Percentiles rank a stretch among this genome's conserved stretches.
Conservation (phyloP, 495 filamentous ascomycete genomes). For the Penicillium fimorum region DNA sequence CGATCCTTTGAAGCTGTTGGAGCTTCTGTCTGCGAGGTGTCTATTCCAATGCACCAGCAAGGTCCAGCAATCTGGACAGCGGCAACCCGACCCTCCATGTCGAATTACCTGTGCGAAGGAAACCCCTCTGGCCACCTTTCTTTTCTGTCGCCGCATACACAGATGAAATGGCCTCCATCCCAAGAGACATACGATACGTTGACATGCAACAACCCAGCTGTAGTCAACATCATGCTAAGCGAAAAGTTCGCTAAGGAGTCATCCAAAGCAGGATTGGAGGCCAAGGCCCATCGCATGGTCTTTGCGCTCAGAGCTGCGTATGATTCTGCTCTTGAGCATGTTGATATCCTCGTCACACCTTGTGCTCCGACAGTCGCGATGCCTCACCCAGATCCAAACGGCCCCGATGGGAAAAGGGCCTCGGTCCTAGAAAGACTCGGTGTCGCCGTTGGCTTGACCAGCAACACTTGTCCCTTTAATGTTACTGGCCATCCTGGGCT, state of each 20-base stretch:
- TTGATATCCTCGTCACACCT: slow-evolving; percentile 49
- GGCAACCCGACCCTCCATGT: slow-evolving; percentile 35
- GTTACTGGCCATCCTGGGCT: slow-evolving; percentile 55
- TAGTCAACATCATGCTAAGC: slow-evolving; percentile 34
- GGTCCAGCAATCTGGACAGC: slow-evolving; percentile 49
- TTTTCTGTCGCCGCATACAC: slow-evolving; percentile 23
- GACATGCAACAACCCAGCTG: slow-evolving; percentile 31
- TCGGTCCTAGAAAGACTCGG: slow-evolving; percentile 34
- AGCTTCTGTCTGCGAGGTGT: slow-evolving; percentile 47
- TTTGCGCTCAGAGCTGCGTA: slow-evolving; percentile 47
- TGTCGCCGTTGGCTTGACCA: slow-evolving; percentile 40
- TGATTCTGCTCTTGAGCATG: slow-evolving; percentile 36
- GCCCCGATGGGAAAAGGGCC: slow-evolving; percentile 2
- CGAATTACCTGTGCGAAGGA: slow-evolving; percentile 28
- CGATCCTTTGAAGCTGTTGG: slow-evolving; percentile 43
- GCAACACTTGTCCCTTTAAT: slow-evolving; percentile 56
- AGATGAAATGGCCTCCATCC: slow-evolving; percentile 25
- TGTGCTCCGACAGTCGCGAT: slow-evolving; percentile 43
- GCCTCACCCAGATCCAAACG: slow-evolving; percentile 23
- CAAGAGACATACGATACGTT: slow-evolving; percentile 35
- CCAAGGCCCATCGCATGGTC: slow-evolving; percentile 43
- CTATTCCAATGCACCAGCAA: slow-evolving; percentile 49
- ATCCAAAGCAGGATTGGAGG: slow-evolving; percentile 27
- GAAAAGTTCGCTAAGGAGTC: slow-evolving; percentile 26
- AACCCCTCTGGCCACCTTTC: slow-evolving; percentile 32